These are phyloP conservation scores for Lodderomyces metapsilosis DNA, from an alignment of 1,139 yeast species.

Conservation along the genomic window DNA sequence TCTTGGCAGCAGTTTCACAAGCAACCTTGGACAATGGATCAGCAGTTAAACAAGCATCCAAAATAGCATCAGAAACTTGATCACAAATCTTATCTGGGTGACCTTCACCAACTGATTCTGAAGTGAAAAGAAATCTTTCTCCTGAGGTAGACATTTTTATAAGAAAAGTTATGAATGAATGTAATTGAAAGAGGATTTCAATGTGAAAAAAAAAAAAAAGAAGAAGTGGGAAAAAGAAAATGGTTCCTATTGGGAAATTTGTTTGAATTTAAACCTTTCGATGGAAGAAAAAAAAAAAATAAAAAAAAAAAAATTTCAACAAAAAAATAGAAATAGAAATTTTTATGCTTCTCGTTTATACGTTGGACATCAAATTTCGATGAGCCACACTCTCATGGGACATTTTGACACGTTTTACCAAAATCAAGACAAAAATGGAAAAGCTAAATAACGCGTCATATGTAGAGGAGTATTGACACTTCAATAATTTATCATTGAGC, in stretches of 20 bases:
- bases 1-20: conserved; percentile 98
- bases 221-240: neutral
- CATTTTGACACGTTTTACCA: no score
- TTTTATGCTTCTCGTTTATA: no score
- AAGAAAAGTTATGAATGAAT: neutral
- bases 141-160: conserved; percentile 18
- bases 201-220: conserved; percentile 3
- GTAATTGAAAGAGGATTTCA: conserved; percentile 4
- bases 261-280: neutral
- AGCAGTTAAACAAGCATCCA: conserved; percentile 93
- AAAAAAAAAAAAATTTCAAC: conserved; percentile 2
- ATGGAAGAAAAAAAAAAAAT: conserved; percentile 3
- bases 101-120: conserved; percentile 98
- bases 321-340: conserved; percentile 2
- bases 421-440: no score
- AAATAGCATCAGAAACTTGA: conserved; percentile 97
- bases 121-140: conserved; percentile 73
- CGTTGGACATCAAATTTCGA: no score
- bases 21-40: conserved; percentile 99
- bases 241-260: conserved; percentile 1
- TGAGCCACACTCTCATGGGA: no score
- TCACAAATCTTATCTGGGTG: conserved; percentile 99
- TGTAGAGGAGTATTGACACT: no score
- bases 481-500: no score
- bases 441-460: no score